Percentiles rank a stretch among this genome's conserved stretches.
phyloP scores from a whole-genome alignment of 352 stramenopile species.

The Pythium grandisporangium region DNA sequence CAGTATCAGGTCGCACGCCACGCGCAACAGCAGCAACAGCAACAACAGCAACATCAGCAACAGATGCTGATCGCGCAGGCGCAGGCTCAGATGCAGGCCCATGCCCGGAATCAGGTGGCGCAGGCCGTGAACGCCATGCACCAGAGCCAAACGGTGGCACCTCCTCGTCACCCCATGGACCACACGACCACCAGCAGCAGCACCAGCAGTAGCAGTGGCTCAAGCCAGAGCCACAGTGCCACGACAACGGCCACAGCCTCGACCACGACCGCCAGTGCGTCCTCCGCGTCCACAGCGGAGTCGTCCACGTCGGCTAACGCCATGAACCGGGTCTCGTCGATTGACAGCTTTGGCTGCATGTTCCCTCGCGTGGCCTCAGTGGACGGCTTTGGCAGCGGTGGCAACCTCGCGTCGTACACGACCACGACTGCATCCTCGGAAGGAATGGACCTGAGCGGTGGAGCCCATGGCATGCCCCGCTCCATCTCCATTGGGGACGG shows the following conservation, averaged over 20 bases:
- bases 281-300: not conserved
- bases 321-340: slow-evolving; percentile 57
- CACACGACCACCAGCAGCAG: slow-evolving; percentile 13
- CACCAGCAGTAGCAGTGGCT: slow-evolving; percentile 11
- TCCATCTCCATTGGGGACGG: slow-evolving; percentile 52
- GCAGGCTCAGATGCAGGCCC: slow-evolving; percentile 7
- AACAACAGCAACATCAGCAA: slow-evolving; percentile 13
- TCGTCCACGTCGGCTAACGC: not conserved
- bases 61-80: slow-evolving; percentile 18
- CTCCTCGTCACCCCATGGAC: slow-evolving; percentile 1
- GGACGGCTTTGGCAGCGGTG: slow-evolving; percentile 48
- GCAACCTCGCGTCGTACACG: slow-evolving; percentile 11
- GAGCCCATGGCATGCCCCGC: slow-evolving; percentile 27
- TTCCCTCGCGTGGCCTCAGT: slow-evolving; percentile 78
- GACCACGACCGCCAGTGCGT: not conserved
- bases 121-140: not conserved
- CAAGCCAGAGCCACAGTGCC: too few species aligned
- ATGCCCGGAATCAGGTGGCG: slow-evolving; percentile 2
- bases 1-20: slow-evolving; percentile 2
- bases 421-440: too few species aligned
- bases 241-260: slow-evolving; percentile 4
- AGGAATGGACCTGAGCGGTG: slow-evolving; percentile 2
- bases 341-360: slow-evolving; percentile 78
- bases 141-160: slow-evolving; percentile 7
- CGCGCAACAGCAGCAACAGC: slow-evolving; percentile 1